Conservation (phyloP, 2,329 filamentous ascomycete species). For the Paraconiothyrium sp. region DNA sequence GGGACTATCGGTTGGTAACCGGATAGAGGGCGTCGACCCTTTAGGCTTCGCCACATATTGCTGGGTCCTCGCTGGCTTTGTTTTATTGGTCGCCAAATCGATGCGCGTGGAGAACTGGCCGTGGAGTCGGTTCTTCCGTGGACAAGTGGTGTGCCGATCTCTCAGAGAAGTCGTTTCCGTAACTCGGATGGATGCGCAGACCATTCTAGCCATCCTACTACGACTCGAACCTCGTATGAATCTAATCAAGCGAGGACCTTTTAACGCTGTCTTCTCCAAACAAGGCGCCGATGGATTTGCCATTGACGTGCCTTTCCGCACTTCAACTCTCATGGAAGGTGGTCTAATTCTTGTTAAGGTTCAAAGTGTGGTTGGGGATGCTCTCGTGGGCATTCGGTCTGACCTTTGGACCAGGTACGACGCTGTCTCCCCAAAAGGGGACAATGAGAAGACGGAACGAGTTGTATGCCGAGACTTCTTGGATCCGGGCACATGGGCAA, state of each 20-base stretch:
- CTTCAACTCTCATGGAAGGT: conserved; percentile 4
- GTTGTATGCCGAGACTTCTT: conserved; percentile 9
- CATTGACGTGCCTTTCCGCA: conserved; percentile 9
- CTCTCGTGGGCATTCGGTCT: conserved; percentile 4
- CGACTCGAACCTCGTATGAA: conserved; percentile 7
- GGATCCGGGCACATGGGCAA: conserved; percentile 8
- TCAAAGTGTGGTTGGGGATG: conserved; percentile 5
- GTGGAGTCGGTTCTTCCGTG: conserved; percentile 10
- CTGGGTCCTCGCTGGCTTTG: conserved; percentile 13
- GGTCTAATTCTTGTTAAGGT: conserved; percentile 9
- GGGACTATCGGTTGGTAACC: conserved; percentile 2
- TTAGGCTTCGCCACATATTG: conserved; percentile 9
- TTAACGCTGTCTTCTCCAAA: conserved; percentile 6
- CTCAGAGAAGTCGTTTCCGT: conserved; percentile 7
- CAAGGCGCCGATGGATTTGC: conserved; percentile 8
- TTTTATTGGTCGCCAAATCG: conserved; percentile 12
- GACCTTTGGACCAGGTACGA: conserved; percentile 5
- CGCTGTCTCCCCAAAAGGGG: neutral
- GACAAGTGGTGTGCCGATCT: conserved; percentile 9
- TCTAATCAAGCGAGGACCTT: conserved; percentile 10
- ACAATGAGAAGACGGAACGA: conserved; percentile 1
- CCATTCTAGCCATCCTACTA: neutral
- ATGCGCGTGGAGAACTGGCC: conserved; percentile 13
- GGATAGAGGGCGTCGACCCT: conserved; percentile 11
- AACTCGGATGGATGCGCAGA: conserved; percentile 7